A percentile compares a stretch with the other conserved stretches of the same genome.
These are phyloP conservation scores for Pseudevernia furfuracea DNA, from an alignment of 495 filamentous ascomycete genomes.

Conservation along the genomic window DNA sequence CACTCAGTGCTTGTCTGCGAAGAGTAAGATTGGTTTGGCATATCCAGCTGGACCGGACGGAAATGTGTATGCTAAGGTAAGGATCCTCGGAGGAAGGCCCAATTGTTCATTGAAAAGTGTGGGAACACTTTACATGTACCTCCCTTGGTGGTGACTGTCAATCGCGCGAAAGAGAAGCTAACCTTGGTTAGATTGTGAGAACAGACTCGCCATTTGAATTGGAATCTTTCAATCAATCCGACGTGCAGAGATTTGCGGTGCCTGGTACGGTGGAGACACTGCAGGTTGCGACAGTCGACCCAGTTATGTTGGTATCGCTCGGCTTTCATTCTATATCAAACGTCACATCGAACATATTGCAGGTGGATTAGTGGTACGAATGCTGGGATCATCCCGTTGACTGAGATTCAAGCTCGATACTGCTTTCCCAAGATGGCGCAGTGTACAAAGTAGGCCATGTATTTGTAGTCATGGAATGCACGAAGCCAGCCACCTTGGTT, in stretches of 20 bases:
- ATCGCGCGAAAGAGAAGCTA: neutral
- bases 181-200: neutral
- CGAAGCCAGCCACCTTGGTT: too few species aligned
- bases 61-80: neutral
- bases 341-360: neutral
- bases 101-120: neutral
- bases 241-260: neutral
- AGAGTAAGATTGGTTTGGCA: neutral
- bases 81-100: neutral
- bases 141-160: neutral
- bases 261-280: neutral
- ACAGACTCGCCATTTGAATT: slow-evolving; percentile 1
- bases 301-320: neutral
- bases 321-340: neutral
- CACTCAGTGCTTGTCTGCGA: neutral
- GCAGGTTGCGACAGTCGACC: neutral
- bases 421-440: neutral
- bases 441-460: neutral
- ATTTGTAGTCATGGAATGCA: neutral
- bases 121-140: neutral
- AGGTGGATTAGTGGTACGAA: neutral
- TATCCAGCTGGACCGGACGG: neutral
- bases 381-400: neutral
- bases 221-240: neutral
- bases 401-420: too few species aligned